Conservation (phyloP, 306 rosid species). For the Lagenaria siceraria region DNA sequence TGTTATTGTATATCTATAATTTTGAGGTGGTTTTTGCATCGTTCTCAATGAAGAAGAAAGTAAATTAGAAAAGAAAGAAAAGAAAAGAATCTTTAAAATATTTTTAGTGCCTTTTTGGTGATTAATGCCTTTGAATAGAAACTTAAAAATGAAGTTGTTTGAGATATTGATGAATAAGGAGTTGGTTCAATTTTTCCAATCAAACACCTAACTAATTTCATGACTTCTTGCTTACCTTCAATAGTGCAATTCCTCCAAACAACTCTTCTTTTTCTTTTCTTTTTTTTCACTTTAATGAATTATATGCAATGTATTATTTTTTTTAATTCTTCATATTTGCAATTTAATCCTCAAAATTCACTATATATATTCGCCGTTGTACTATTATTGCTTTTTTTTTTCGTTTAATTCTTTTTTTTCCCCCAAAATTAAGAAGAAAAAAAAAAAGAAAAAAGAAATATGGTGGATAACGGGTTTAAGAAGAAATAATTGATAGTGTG, state of each 20-base stretch:
- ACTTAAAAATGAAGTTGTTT: constrained; percentile 50
- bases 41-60: too few species aligned
- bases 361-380: background rate
- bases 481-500: constrained; percentile 21
- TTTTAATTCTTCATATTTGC: background rate
- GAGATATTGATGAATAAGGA: background rate
- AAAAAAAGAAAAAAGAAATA: background rate
- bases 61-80: too few species aligned
- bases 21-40: too few species aligned
- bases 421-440: background rate
- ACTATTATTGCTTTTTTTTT: background rate
- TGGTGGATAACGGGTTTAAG: constrained; percentile 22
- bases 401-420: background rate
- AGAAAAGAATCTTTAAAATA: too few species aligned
- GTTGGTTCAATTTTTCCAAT: constrained; percentile 33
- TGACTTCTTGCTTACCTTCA: constrained; percentile 58
- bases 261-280: too few species aligned
- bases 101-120: background rate
- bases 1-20: too few species aligned
- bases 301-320: background rate
- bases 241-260: background rate
- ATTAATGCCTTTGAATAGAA: constrained; percentile 8
- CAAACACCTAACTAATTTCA: constrained; percentile 52
- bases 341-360: background rate
- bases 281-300: background rate